Base-by-base conservation (phyloP, 2,329 filamentous ascomycete genomes). In the Penicillium rolfsii region DNA sequence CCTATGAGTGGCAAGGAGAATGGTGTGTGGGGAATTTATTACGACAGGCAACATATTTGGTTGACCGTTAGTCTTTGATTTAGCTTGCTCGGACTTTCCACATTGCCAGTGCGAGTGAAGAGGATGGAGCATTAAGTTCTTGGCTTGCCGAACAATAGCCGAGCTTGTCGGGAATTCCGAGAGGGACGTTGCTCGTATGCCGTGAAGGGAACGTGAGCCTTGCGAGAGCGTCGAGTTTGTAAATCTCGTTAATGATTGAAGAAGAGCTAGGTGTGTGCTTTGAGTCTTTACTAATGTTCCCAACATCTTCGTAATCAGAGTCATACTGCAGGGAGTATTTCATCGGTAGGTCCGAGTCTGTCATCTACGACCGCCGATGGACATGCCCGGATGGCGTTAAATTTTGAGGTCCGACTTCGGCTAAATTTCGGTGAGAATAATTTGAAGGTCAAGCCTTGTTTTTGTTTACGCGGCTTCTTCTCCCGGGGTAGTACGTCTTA, bases 111-210 rank as follows among this genome's bases (percentile, higher is more conserved):
- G 19, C 48, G 28, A 35, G 35, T 35, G 48, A 35, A 8, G 48
- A 5, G 6, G 30, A 12, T 22, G 48, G 48, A 3, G 5, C 8
- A 22, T 50, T 33, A n/a, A 48, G 45, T 48, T 48, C 26, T 48
- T 48, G 45, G 45, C 45, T 48, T 48, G 45, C 26, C 45, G 14
- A 48, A 48, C 11, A 50, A 50, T 14, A 50, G 48, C 48, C 30
- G 48, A 49, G 28, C 16, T 4, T 9, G 48, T 50, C 48, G 48
- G 48, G n/a, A 50, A 35, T 12, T 50, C 48, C 48, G 48, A 50
- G 48, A 35, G 5, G 28, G 28, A 12, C 24, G 7, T 8, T 41
- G 30, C 38, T 41, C 8, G 16, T 22, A 19, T 19, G 38, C 7
- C 40, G 19, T 43, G 19, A 41, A 5, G 40, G 40, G 40, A 43